Percentiles rank a stretch among this genome's conserved stretches.
These are phyloP conservation scores for Gracilaria gracilis DNA, from an alignment of 23 red algal genomes.

Conservation along the genomic window DNA sequence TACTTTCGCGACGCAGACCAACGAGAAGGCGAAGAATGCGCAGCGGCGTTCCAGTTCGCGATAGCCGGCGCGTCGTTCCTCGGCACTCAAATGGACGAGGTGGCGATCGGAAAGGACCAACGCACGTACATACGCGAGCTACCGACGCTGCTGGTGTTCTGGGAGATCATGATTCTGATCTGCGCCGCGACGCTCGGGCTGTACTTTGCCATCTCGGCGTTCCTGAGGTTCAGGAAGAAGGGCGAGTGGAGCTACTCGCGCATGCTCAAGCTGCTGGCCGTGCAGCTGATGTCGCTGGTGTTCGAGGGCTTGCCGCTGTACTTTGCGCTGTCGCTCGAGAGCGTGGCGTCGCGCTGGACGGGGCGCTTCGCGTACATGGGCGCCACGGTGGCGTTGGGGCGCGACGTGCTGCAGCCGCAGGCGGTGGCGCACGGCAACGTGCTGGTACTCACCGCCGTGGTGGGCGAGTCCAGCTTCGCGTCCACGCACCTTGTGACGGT, in stretches of 20 bases:
- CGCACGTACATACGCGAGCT: conserved; percentile 6
- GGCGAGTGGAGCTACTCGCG: not conserved
- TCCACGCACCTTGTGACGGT: not conserved
- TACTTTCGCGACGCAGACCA: conserved; percentile 31
- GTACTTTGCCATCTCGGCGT: conserved; percentile 7
- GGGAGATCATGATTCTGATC: conserved; percentile 25
- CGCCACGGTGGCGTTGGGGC: conserved; percentile 31
- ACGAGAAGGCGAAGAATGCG: conserved; percentile 41
- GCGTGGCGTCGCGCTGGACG: not conserved
- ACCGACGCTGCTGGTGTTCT: conserved; percentile 3
- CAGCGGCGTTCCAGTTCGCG: conserved; percentile 2
- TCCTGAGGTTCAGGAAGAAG: conserved; percentile 15
- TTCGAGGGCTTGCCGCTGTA: conserved; percentile 51
- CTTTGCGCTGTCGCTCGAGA: conserved; percentile 26
- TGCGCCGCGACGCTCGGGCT: conserved; percentile 32
- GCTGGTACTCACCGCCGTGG: conserved; percentile 33
- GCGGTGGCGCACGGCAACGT: conserved; percentile 14
- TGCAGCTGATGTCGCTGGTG: conserved; percentile 1
- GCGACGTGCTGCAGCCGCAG: not conserved
- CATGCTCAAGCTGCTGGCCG: not conserved
- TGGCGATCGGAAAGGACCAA: conserved; percentile 34
- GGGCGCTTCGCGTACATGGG: conserved; percentile 41
- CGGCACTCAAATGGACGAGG: conserved; percentile 37
- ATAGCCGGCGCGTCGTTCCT: not conserved
- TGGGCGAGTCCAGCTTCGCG: conserved; percentile 30